These are phyloP conservation scores for Yamadazyma atmosphaerica DNA, from an alignment of 1,139 yeast genomes.

Conservation along the genomic window DNA sequence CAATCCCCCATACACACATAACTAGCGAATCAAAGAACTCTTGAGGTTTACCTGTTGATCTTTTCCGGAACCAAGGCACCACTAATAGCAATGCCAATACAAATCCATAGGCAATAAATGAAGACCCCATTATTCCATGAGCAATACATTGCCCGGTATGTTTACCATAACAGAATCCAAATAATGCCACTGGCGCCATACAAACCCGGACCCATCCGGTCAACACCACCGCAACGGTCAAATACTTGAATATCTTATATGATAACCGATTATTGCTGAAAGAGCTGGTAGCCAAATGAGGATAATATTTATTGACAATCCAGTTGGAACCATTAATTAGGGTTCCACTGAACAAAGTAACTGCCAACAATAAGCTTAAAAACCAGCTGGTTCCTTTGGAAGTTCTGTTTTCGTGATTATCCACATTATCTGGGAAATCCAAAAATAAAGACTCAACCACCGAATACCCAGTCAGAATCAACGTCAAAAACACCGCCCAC, in stretches of 20 bases:
- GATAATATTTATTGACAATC: constrained; percentile 38
- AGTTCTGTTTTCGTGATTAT: constrained; percentile 65
- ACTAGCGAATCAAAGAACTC: constrained; percentile 81
- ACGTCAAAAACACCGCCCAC: constrained; percentile 48
- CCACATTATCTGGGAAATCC: constrained; percentile 58
- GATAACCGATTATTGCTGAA: constrained; percentile 13
- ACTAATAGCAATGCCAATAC: constrained; percentile 63
- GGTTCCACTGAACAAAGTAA: constrained; percentile 53
- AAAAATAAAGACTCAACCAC: constrained; percentile 56
- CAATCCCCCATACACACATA: constrained; percentile 87
- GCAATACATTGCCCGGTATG: constrained; percentile 93
- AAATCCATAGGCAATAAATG: constrained; percentile 79
- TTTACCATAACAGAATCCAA: constrained; percentile 74
- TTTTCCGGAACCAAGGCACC: constrained; percentile 63
- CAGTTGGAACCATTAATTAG: constrained; percentile 54
- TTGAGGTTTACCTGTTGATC: constrained; percentile 54
- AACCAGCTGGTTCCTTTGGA: constrained; percentile 69
- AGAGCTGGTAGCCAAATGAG: constrained; percentile 27
- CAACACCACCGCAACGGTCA: constrained; percentile 47
- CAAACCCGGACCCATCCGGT: constrained; percentile 73
- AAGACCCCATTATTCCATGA: constrained; percentile 94
- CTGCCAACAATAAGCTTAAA: constrained; percentile 45
- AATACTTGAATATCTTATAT: constrained; percentile 40
- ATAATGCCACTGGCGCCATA: constrained; percentile 78
- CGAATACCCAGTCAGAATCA: constrained; percentile 49